Evolutionary conservation across 768 basidiomycete species (phyloP).

Genomic region (Termitomyces sp.): DNA sequence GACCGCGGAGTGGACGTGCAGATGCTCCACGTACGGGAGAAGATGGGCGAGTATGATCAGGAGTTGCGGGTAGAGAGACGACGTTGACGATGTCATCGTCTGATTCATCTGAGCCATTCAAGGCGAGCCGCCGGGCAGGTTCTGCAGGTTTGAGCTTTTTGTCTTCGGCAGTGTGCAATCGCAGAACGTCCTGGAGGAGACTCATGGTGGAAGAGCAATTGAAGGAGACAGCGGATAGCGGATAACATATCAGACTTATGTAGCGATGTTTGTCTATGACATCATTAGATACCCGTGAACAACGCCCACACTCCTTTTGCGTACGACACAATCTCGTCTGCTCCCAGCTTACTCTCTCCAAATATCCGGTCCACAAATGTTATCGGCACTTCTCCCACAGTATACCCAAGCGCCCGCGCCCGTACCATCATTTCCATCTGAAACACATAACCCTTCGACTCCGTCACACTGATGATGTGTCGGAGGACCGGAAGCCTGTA

Average conservation of each 20-base stretch:
- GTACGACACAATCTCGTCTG: conserved; percentile 84
- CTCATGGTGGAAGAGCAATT: conserved; percentile 35
- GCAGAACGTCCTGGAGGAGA: conserved; percentile 66
- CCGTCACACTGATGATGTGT: conserved; percentile 78
- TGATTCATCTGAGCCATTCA: conserved; percentile 38
- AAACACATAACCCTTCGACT: conserved; percentile 91
- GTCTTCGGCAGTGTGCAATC: conserved; percentile 35
- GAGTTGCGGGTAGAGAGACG: conserved; percentile 65
- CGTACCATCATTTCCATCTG: conserved; percentile 99
- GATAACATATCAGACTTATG: not conserved
- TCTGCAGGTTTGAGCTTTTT: conserved; percentile 27
- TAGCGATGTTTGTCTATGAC: conserved; percentile 11
- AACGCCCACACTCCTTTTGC: conserved; percentile 80
- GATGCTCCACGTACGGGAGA: conserved; percentile 47
- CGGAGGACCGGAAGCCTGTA: conserved; percentile 73
- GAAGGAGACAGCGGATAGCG: not conserved
- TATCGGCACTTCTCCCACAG: conserved; percentile 87
- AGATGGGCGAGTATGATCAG: conserved; percentile 55
- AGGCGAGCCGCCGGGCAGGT: conserved; percentile 13
- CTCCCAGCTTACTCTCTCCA: conserved; percentile 89
- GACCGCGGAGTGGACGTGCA: conserved; percentile 42
- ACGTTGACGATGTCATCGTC: conserved; percentile 72
- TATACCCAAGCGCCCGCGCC: conserved; percentile 77
- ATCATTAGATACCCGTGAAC: conserved; percentile 60
- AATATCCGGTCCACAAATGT: conserved; percentile 93